Evolutionary conservation across 768 basidiomycete genomes (phyloP).

Genomic region (Pleurotus tuoliensis): DNA sequence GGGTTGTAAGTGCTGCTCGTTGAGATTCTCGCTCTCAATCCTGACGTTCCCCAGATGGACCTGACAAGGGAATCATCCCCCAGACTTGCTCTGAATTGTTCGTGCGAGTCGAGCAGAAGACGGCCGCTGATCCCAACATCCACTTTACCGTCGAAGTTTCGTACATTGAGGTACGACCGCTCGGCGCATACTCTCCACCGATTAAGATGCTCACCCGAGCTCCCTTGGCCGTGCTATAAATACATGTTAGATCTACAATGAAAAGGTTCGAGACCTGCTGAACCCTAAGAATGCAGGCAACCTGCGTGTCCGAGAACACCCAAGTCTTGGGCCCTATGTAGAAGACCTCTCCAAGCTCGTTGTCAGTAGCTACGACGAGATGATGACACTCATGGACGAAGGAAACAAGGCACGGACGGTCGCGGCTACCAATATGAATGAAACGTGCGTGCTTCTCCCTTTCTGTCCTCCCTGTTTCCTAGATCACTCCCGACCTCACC

Average conservation of each 20-base stretch:
- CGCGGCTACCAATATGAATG: constrained; percentile 99
- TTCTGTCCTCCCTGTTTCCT: neutral
- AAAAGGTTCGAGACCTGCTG: constrained; percentile 95
- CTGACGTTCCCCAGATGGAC: constrained; percentile 55
- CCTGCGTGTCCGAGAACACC: constrained; percentile 95
- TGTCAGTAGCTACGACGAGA: constrained; percentile 89
- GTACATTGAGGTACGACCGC: constrained; percentile 76
- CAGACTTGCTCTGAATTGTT: constrained; percentile 94
- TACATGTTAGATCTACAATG: constrained; percentile 80
- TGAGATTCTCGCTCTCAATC: constrained; percentile 1
- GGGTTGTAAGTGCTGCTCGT: constrained; percentile 66
- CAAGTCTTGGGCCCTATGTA: constrained; percentile 94
- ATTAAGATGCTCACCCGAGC: too few relatives aligned
- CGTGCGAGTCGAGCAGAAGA: constrained; percentile 68
- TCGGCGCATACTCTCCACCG: neutral
- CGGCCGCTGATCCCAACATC: constrained; percentile 58
- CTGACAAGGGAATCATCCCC: constrained; percentile 97
- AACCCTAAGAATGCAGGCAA: constrained; percentile 98
- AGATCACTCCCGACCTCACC: too few relatives aligned
- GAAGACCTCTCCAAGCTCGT: constrained; percentile 94
- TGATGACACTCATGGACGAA: constrained; percentile 99
- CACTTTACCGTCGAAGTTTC: constrained; percentile 96
- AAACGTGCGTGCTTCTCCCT: constrained; percentile 58
- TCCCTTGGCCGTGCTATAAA: neutral
- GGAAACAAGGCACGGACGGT: constrained; percentile 98